These are phyloP conservation scores for Adansonia gregorii DNA, from an alignment of 441 rosid genomes.

Conservation along the genomic window DNA sequence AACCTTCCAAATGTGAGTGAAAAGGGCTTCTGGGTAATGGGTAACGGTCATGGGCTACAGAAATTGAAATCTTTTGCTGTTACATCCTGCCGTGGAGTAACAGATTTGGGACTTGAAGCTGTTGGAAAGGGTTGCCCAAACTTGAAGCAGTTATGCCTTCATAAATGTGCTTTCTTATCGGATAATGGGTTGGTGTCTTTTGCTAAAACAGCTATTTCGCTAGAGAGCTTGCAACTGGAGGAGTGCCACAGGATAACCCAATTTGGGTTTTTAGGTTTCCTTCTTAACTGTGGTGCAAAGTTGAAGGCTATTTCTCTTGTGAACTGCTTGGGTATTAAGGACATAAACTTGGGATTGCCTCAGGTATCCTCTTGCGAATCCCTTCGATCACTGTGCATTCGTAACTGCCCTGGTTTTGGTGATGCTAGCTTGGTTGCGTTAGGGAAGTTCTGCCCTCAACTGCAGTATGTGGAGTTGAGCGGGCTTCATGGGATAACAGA, in stretches of 20 bases:
- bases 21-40: conserved; percentile 98
- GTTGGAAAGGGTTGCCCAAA: conserved; percentile 76
- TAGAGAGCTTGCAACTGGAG: conserved; percentile 83
- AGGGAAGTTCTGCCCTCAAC: conserved; percentile 70
- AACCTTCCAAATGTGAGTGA: conserved; percentile 65
- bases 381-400: conserved; percentile 61
- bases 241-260: conserved; percentile 89
- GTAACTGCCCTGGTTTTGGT: conserved; percentile 90
- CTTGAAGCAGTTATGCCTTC: conserved; percentile 61
- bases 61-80: conserved; percentile 59
- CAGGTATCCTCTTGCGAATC: conserved; percentile 45
- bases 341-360: conserved; percentile 46
- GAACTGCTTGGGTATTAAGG: conserved; percentile 75
- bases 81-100: conserved; percentile 67
- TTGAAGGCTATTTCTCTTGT: conserved; percentile 67
- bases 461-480: conserved; percentile 62
- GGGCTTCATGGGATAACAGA: conserved; percentile 79
- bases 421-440: conserved; percentile 60
- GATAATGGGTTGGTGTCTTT: conserved; percentile 79
- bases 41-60: conserved; percentile 72
- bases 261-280: conserved; percentile 71
- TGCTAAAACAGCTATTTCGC: conserved; percentile 54
- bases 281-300: conserved; percentile 66
- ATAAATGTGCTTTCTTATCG: conserved; percentile 65
- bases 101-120: conserved; percentile 74